Conservation (phyloP, 1,284 basidiomycete genomes). For the Ganoderma sinense region DNA sequence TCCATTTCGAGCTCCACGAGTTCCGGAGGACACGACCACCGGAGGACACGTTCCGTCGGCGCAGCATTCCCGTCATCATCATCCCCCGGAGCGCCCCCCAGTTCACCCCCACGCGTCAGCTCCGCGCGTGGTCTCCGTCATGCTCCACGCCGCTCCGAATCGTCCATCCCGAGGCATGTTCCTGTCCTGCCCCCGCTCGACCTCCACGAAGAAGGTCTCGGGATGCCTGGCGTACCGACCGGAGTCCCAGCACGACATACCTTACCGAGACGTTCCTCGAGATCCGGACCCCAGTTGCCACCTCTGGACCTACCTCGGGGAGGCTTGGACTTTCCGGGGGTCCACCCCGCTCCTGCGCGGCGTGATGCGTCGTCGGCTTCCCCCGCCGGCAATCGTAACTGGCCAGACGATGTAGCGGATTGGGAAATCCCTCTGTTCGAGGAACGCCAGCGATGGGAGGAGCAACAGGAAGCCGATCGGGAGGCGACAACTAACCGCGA, state of each 20-base stretch:
- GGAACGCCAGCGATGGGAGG: conserved; percentile 9
- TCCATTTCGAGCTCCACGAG: neutral
- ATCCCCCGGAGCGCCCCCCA: neutral
- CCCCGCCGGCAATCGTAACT: neutral
- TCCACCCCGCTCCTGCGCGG: conserved; percentile 1
- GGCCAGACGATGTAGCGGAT: neutral
- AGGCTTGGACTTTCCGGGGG: conserved; percentile 1
- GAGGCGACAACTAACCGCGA: neutral
- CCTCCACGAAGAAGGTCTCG: neutral
- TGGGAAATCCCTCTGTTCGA: conserved; percentile 21
- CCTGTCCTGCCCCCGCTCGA: conserved; percentile 8
- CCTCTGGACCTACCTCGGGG: conserved; percentile 14
- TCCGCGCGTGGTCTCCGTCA: conserved; percentile 11
- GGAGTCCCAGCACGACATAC: neutral
- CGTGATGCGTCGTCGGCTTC: neutral
- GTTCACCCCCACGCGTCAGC: neutral
- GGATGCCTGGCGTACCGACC: conserved; percentile 1
- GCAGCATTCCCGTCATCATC: conserved; percentile 5
- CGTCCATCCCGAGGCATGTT: neutral
- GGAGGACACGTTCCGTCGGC: conserved; percentile 24
- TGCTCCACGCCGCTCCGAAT: conserved; percentile 15
- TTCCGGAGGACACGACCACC: conserved; percentile 13
- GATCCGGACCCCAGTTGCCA: neutral
- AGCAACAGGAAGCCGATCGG: neutral
- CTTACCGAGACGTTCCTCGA: neutral